Percentiles rank a stretch among this genome's conserved stretches.
phyloP scores from a whole-genome alignment of 331 rosid genomes.

The Quercus lobata region DNA sequence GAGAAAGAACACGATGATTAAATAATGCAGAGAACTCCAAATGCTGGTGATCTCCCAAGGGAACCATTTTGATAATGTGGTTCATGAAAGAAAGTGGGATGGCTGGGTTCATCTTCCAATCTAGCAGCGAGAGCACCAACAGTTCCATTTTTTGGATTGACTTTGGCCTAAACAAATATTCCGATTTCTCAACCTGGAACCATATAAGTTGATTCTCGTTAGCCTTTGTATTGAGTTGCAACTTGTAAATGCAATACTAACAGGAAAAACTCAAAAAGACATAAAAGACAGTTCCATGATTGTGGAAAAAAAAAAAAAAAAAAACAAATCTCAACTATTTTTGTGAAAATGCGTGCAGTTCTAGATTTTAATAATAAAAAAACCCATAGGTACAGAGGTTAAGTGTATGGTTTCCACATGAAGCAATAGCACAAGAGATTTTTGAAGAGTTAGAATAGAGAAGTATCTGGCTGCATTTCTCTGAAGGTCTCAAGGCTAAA shows the following conservation, averaged over 20 bases:
- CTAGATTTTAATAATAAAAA: too few relatives aligned
- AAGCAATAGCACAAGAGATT: too few relatives aligned
- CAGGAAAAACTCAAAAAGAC: too few relatives aligned
- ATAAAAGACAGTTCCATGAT: too few relatives aligned
- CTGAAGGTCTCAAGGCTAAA: too few relatives aligned
- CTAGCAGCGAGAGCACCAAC: background rate
- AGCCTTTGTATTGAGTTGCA: background rate
- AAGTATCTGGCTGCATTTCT: too few relatives aligned
- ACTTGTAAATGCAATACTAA: background rate
- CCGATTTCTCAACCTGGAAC: background rate
- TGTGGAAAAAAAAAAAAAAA: too few relatives aligned
- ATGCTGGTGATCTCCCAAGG: background rate
- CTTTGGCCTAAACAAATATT: background rate
- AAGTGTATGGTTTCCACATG: too few relatives aligned
- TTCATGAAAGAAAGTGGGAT: background rate
- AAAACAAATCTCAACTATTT: too few relatives aligned
- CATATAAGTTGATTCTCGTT: background rate
- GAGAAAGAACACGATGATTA: background rate
- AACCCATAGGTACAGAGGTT: too few relatives aligned
- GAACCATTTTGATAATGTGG: background rate
- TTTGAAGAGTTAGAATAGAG: too few relatives aligned
- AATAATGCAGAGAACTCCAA: background rate
- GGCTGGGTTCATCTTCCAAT: background rate
- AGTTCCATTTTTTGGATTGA: conserved; percentile 1
- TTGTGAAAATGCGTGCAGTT: too few relatives aligned